phyloP scores from a whole-genome alignment of 148 eudicot species.

The Diospyros kaki region DNA sequence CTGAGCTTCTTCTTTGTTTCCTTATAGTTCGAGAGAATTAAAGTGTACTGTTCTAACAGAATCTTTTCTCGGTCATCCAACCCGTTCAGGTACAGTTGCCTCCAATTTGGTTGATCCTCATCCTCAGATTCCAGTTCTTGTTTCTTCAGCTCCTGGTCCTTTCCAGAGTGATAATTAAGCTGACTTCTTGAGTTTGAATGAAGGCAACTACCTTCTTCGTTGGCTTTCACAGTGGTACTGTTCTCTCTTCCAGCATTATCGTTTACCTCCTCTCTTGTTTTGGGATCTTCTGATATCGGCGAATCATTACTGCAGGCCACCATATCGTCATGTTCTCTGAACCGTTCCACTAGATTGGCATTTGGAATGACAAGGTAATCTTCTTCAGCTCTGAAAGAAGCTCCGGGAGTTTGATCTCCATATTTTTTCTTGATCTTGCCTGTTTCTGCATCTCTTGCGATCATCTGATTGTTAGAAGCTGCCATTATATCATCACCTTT shows the following conservation, averaged over 20 bases:
- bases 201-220: background rate
- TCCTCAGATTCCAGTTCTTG: slow-evolving; percentile 24
- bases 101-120: slow-evolving; percentile 57
- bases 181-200: slow-evolving; percentile 8
- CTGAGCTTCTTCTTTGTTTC: slow-evolving; percentile 55
- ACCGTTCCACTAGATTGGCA: slow-evolving; percentile 1
- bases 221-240: background rate
- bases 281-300: slow-evolving; percentile 10
- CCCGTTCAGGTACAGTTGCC: slow-evolving; percentile 43
- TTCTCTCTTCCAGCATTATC: slow-evolving; percentile 6
- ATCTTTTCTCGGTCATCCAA: slow-evolving; percentile 70
- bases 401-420: slow-evolving; percentile 10
- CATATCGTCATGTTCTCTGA: background rate
- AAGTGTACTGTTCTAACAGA: slow-evolving; percentile 58
- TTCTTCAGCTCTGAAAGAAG: slow-evolving; percentile 9
- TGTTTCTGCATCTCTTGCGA: slow-evolving; percentile 9
- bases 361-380: slow-evolving; percentile 6
- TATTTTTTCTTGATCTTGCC: slow-evolving; percentile 27
- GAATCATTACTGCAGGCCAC: background rate
- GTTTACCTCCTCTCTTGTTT: slow-evolving; percentile 18
- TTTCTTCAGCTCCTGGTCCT: slow-evolving; percentile 13
- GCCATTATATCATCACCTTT: background rate
- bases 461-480: background rate
- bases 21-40: slow-evolving; percentile 56
- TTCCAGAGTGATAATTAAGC: background rate